These are phyloP conservation scores for Aspergillus novofumigatus DNA, from an alignment of 2,329 filamentous ascomycete species.

Conservation along the genomic window DNA sequence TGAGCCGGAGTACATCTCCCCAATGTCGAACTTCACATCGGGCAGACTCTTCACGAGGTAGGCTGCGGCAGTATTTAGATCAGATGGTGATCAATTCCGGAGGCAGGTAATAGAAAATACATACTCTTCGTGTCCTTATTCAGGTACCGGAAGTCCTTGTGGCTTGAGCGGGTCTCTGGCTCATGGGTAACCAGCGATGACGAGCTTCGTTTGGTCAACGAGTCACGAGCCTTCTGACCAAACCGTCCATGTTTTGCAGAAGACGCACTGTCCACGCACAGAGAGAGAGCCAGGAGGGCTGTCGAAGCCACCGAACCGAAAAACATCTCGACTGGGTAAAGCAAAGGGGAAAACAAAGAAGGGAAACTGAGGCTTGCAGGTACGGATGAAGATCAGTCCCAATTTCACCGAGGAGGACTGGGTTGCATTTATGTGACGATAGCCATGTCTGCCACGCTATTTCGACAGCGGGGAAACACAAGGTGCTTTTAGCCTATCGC, in stretches of 20 bases:
- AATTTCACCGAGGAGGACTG: neutral
- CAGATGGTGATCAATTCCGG: neutral
- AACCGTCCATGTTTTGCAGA: constrained; percentile 25
- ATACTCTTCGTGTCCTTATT: constrained; percentile 23
- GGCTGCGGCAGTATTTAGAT: constrained; percentile 36
- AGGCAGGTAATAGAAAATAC: neutral
- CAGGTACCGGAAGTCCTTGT: constrained; percentile 24
- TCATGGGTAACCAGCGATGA: constrained; percentile 6
- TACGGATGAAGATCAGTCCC: constrained; percentile 7
- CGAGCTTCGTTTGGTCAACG: constrained; percentile 16
- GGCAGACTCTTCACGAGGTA: constrained; percentile 64
- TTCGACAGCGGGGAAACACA: neutral
- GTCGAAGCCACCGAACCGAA: constrained; percentile 23
- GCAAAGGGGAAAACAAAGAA: neutral
- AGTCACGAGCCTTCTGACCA: constrained; percentile 19
- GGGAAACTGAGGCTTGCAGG: neutral
- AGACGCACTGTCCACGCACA: constrained; percentile 16
- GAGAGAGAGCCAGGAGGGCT: constrained; percentile 17
- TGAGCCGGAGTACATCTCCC: constrained; percentile 47
- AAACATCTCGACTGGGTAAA: constrained; percentile 17
- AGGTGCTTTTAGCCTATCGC: neutral
- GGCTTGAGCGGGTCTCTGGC: constrained; percentile 8
- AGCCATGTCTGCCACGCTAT: neutral
- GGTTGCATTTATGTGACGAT: neutral
- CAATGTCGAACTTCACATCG: constrained; percentile 65